Base-by-base conservation (phyloP, 2,329 filamentous ascomycete species). In the Ceratocystis papillata region DNA sequence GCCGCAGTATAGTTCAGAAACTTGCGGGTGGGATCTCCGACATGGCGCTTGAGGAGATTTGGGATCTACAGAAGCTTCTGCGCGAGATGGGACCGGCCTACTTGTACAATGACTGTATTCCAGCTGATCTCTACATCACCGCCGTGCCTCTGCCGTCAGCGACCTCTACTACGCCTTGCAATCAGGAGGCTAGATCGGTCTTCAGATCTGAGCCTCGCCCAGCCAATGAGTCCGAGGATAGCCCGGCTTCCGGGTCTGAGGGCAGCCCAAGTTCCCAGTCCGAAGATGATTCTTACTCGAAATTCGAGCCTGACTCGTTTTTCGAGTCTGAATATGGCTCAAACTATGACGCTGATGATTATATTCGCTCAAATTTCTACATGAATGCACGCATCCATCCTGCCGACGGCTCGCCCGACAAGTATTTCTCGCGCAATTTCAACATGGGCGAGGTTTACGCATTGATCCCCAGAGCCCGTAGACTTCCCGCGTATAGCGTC, bases 341-440 rank as follows among this genome's bases (percentile, higher is more conserved):
- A 15, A 3, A 3, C 37, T 41, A 41, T 41, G 37, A 41, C 1
- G 10, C 3, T 41, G 10, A 41, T 15, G 37, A 41, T 1, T 41
- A 41, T 15, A 41, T 5, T 15, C 10, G 3, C 37, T 30, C 62
- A 6, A 6, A 37, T 48, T 59, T 67, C 15, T 5, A 61, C 48
- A 46, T 82, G 61, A 76, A 78, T 17, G 79, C 78, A 1, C 73
- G 77, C 15, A 75, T 83, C 7, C 70, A 75, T 5, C 79, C 80
- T 17, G 73, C 73, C 45, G 71, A 72, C 20, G 72, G 74, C 3
- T 75, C 77, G 1, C 74, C 77, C 61, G 75, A 80, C 0, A 78
- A 83, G 69, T 69, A 79, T 0, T 74, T 85, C 20, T 76, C 78
- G 69, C 77, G 81, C 37, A 77, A 76, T 20, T 81, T 85, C 67